Conservation (phyloP, 768 basidiomycete species). For the Floccularia luteovirens region DNA sequence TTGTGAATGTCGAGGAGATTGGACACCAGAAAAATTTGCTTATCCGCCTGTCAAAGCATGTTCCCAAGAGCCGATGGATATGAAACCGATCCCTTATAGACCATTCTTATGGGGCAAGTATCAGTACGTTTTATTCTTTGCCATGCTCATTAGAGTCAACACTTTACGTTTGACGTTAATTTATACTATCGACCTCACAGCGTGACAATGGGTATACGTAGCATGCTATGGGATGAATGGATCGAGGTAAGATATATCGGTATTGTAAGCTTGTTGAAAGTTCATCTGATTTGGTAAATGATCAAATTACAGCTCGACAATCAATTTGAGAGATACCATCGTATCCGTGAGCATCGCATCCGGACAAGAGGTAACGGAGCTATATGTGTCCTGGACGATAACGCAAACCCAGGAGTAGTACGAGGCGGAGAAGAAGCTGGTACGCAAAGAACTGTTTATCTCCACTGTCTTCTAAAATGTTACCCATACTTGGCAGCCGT, state of each 20-base stretch:
- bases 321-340: slow-evolving; percentile 44
- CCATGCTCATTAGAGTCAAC: too few species aligned
- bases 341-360: slow-evolving; percentile 51
- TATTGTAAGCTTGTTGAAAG: too few species aligned
- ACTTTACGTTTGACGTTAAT: slow-evolving; percentile 3
- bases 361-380: slow-evolving; percentile 38
- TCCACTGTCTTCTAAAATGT: neutral
- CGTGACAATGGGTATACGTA: slow-evolving; percentile 62
- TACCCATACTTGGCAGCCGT: slow-evolving; percentile 29
- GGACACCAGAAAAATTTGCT: slow-evolving; percentile 40
- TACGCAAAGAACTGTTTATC: slow-evolving; percentile 13
- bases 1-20: slow-evolving; percentile 27
- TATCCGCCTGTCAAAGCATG: slow-evolving; percentile 44
- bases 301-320: slow-evolving; percentile 44
- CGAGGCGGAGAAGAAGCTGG: slow-evolving; percentile 29
- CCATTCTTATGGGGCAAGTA: slow-evolving; percentile 59
- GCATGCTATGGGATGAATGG: slow-evolving; percentile 68
- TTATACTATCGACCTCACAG: slow-evolving; percentile 19
- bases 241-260: slow-evolving; percentile 55
- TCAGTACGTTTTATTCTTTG: slow-evolving; percentile 43
- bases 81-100: slow-evolving; percentile 55
- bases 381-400: slow-evolving; percentile 39
- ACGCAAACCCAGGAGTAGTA: slow-evolving; percentile 28
- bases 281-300: too few species aligned
- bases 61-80: slow-evolving; percentile 27